Conservation (phyloP, 148 eudicot species). For the Persicaria tinctoria region DNA sequence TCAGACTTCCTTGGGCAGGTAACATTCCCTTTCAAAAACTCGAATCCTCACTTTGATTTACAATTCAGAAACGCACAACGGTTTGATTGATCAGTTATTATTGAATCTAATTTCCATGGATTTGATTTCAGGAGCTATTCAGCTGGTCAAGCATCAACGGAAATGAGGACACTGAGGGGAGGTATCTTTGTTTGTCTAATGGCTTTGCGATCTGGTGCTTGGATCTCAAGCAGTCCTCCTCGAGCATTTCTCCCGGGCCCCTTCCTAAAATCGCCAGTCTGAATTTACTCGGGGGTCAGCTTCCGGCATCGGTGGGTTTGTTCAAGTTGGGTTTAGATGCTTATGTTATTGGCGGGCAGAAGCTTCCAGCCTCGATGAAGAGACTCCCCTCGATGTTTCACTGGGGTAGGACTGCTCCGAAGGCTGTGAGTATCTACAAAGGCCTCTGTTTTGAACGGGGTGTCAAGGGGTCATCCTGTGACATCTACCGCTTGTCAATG, state of each 20-base stretch:
- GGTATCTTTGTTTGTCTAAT: neutral
- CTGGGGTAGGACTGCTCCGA: neutral
- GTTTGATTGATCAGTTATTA: too few species aligned
- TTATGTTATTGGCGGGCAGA: too few species aligned
- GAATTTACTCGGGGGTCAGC: neutral
- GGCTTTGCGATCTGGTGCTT: neutral
- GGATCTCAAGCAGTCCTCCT: neutral
- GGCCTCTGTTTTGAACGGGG: neutral
- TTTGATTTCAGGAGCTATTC: neutral
- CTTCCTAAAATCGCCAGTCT: neutral
- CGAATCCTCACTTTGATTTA: too few species aligned
- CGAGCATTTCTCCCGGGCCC: neutral
- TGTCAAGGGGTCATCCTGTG: neutral
- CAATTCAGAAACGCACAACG: too few species aligned
- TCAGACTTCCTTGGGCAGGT: too few species aligned
- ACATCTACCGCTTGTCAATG: neutral
- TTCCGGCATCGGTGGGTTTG: neutral
- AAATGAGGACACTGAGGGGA: neutral
- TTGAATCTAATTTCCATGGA: too few species aligned
- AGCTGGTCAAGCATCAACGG: neutral
- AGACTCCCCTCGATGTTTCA: neutral
- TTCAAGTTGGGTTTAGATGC: neutral
- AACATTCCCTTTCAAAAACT: too few species aligned
- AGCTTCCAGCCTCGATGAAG: neutral
- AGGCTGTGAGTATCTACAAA: neutral